Percentiles rank a stretch among this genome's conserved stretches.
phyloP scores from a whole-genome alignment of 495 filamentous ascomycete genomes.

The Talaromyces stipitatus region DNA sequence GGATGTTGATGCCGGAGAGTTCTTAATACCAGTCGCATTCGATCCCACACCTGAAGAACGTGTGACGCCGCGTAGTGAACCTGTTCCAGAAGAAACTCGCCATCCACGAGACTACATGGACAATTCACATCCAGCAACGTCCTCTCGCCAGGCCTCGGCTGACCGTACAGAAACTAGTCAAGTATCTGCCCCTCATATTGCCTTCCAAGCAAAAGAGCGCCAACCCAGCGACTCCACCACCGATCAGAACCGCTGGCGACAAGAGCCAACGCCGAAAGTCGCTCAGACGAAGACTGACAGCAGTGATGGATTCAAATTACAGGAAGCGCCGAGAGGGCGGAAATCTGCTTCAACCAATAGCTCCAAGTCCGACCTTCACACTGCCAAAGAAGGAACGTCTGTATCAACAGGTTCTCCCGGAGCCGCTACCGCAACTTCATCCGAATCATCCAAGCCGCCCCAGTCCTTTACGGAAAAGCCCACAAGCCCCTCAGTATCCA shows the following conservation, averaged over 20 bases:
- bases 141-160: constrained; percentile 19
- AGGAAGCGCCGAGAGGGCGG: constrained; percentile 65
- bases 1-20: constrained; percentile 61
- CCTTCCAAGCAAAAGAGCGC: constrained; percentile 79
- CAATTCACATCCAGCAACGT: constrained; percentile 19
- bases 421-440: constrained; percentile 9
- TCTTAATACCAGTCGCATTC: constrained; percentile 85
- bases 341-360: constrained; percentile 54
- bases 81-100: constrained; percentile 14
- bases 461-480: not conserved
- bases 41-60: constrained; percentile 69
- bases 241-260: constrained; percentile 34
- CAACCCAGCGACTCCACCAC: constrained; percentile 31
- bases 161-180: constrained; percentile 22
- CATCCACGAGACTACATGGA: constrained; percentile 44
- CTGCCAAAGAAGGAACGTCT: constrained; percentile 22
- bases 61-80: constrained; percentile 38
- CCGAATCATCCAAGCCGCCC: constrained; percentile 14
- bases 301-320: constrained; percentile 60
- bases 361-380: constrained; percentile 50
- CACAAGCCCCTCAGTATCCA: constrained; percentile 15
- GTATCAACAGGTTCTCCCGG: constrained; percentile 28
- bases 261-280: constrained; percentile 16
- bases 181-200: constrained; percentile 71
- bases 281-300: constrained; percentile 5